Conservation (phyloP, 108 stramenopile genomes). For the Craspedostauros australis region DNA sequence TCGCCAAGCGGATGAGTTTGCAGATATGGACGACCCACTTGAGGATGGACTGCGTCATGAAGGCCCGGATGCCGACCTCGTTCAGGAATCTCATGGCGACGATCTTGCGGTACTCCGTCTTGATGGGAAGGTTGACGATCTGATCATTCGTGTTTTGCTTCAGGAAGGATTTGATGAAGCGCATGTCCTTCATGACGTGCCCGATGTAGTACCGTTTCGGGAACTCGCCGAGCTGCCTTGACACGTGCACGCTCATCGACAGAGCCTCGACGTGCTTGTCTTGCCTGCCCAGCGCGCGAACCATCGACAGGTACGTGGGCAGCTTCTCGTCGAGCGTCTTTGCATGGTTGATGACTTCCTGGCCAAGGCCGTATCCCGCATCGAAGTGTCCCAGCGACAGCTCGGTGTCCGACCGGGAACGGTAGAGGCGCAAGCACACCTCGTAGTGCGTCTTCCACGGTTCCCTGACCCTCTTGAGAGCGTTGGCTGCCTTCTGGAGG, state of each 20-base stretch:
- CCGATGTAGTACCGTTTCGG: conserved; percentile 9
- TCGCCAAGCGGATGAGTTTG: conserved; percentile 11
- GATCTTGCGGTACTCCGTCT: conserved; percentile 3
- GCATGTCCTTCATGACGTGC: conserved; percentile 11
- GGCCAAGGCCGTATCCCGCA: conserved; percentile 7
- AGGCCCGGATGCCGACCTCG: conserved; percentile 11
- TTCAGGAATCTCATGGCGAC: conserved; percentile 15
- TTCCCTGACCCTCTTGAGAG: conserved; percentile 2
- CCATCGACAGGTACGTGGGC: conserved; percentile 15
- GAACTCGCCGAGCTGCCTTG: conserved; percentile 7
- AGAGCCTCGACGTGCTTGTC: conserved; percentile 18
- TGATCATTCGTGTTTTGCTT: conserved; percentile 10
- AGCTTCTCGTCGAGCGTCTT: conserved; percentile 17
- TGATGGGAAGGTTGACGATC: conserved; percentile 10
- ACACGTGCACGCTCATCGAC: too few relatives aligned
- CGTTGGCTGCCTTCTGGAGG: conserved; percentile 13
- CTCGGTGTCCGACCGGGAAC: conserved; percentile 12
- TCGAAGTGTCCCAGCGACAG: conserved; percentile 22
- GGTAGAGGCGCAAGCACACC: conserved; percentile 15
- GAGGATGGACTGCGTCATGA: background rate
- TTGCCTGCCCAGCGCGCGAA: conserved; percentile 13
- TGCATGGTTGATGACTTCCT: conserved; percentile 4
- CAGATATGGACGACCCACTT: conserved; percentile 12
- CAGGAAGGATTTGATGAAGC: conserved; percentile 1
- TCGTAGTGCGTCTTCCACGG: conserved; percentile 32